phyloP scores from a whole-genome alignment of 2,329 filamentous ascomycete species.

The Trichoderma asperellum region DNA sequence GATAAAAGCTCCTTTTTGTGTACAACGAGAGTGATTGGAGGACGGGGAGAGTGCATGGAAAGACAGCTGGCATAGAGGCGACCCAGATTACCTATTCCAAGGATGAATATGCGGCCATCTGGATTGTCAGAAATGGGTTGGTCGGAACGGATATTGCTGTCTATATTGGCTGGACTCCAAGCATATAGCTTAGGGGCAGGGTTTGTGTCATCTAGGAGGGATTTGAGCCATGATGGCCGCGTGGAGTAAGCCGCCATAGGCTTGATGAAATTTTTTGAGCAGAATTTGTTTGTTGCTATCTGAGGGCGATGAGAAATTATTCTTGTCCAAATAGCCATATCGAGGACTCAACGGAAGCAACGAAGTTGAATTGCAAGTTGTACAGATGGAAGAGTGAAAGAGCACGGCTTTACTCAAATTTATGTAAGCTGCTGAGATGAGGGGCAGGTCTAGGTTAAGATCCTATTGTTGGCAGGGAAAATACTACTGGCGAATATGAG shows the following conservation, averaged over 20 bases:
- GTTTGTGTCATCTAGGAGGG: slow-evolving; percentile 35
- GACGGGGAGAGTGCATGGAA: slow-evolving; percentile 59
- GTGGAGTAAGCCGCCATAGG: slow-evolving; percentile 14
- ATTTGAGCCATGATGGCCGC: slow-evolving; percentile 42
- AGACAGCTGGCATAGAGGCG: slow-evolving; percentile 77
- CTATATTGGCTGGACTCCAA: slow-evolving; percentile 42
- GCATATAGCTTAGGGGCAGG: slow-evolving; percentile 44
- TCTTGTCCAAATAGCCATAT: slow-evolving; percentile 9
- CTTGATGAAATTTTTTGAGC: neutral
- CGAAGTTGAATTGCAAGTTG: neutral
- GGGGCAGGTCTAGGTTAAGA: neutral
- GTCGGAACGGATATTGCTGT: neutral
- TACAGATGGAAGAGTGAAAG: neutral
- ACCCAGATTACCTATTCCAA: slow-evolving; percentile 82
- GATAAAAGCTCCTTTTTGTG: slow-evolving; percentile 59
- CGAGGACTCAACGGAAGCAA: neutral
- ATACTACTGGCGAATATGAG: neutral
- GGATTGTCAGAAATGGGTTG: slow-evolving; percentile 28
- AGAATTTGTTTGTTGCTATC: neutral
- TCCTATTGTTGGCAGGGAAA: neutral
- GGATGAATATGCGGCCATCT: slow-evolving; percentile 67
- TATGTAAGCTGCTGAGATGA: neutral
- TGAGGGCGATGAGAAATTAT: neutral
- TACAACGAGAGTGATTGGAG: slow-evolving; percentile 80
- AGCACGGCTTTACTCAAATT: neutral